Evolutionary conservation across 805 yeast genomes (phyloP).

Genomic region (Candida namnaoensis): DNA sequence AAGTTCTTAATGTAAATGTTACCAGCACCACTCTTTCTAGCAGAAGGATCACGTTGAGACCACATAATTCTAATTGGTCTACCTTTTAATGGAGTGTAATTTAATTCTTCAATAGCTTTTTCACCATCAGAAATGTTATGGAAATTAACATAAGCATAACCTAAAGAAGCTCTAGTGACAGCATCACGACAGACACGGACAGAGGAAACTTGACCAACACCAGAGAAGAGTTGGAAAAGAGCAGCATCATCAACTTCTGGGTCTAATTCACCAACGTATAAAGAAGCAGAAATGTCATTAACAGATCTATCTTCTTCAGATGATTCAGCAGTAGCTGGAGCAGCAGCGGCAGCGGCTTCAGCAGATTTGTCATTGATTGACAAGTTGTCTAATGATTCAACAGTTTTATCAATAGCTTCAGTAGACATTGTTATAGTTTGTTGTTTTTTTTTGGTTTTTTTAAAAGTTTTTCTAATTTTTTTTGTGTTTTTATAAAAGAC

Average conservation of each 20-base stretch:
- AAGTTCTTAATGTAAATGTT: slow-evolving; percentile 97
- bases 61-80: slow-evolving; percentile 99
- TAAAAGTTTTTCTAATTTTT: no score
- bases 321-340: slow-evolving; percentile 21
- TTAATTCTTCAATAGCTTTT: slow-evolving; percentile 89
- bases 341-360: slow-evolving; percentile 17
- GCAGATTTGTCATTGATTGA: slow-evolving; percentile 25
- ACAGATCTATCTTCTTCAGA: slow-evolving; percentile 22
- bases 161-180: slow-evolving; percentile 90
- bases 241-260: slow-evolving; percentile 89
- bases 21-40: slow-evolving; percentile 92
- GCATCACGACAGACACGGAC: slow-evolving; percentile 99
- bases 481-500: no score
- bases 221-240: slow-evolving; percentile 89
- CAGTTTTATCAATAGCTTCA: slow-evolving; percentile 32
- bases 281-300: slow-evolving; percentile 66
- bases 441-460: no score
- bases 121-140: slow-evolving; percentile 84
- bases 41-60: slow-evolving; percentile 98
- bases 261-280: slow-evolving; percentile 96
- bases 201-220: slow-evolving; percentile 90
- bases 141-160: slow-evolving; percentile 97
- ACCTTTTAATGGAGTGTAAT: slow-evolving; percentile 90
- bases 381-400: slow-evolving; percentile 40
- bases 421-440: slow-evolving; percentile 17